phyloP scores from a whole-genome alignment of 371 early-diverging fungal species.

The Mucor ambiguus region DNA sequence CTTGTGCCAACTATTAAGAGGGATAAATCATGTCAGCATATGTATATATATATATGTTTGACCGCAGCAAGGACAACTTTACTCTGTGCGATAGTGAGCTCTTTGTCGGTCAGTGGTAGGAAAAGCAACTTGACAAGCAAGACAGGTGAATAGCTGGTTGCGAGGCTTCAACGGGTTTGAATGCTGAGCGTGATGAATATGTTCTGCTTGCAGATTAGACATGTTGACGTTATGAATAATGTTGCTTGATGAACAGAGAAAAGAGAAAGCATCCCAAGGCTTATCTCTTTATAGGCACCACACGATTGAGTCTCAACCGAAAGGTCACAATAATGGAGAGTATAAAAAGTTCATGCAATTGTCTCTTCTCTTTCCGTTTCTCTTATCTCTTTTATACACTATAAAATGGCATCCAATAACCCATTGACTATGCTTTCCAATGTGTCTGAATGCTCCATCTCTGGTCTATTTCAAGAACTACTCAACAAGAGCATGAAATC shows the following conservation, averaged over 20 bases:
- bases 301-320: background rate
- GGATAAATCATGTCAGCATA: background rate
- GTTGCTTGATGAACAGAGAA: background rate
- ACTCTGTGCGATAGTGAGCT: conserved; percentile 82
- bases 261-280: background rate
- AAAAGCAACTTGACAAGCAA: conserved; percentile 87
- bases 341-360: conserved; percentile 3
- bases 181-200: conserved; percentile 14
- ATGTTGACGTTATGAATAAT: background rate
- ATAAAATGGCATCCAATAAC: conserved; percentile 11
- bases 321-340: background rate
- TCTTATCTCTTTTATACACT: background rate
- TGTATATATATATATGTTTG: background rate
- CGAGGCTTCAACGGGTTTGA: conserved; percentile 32
- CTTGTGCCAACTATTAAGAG: conserved; percentile 70
- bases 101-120: conserved; percentile 80
- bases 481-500: conserved; percentile 7
- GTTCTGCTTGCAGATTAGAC: conserved; percentile 11
- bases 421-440: background rate
- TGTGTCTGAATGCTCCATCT: conserved; percentile 14
- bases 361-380: conserved; percentile 1
- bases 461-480: conserved; percentile 19
- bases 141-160: conserved; percentile 60
- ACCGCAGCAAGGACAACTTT: conserved; percentile 13
- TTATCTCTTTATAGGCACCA: background rate